Conservation (phyloP, 306 rosid species). For the Senna siamea region DNA sequence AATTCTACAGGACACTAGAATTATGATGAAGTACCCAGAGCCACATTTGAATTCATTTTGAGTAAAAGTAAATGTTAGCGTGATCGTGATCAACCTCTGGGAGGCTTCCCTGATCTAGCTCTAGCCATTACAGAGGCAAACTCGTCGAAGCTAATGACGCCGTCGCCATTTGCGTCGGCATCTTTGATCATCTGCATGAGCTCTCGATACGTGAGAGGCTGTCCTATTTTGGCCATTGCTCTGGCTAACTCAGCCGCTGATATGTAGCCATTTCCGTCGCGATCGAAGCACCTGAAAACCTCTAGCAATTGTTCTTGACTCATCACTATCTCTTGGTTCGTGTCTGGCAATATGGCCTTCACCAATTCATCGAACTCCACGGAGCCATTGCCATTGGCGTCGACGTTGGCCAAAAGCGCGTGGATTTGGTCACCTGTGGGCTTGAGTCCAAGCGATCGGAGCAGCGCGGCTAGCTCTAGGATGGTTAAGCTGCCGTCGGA, state of each 20-base stretch:
- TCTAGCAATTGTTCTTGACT: constrained; percentile 66
- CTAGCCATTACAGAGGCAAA: constrained; percentile 72
- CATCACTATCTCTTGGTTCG: constrained; percentile 52
- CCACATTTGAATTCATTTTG: too few species aligned
- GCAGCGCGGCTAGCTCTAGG: constrained; percentile 83
- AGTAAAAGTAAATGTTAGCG: too few species aligned
- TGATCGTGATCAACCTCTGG: too few species aligned
- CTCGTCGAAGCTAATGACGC: constrained; percentile 77
- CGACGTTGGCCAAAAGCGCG: constrained; percentile 58
- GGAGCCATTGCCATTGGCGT: constrained; percentile 70
- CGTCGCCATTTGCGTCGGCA: constrained; percentile 82
- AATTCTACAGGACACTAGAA: too few species aligned
- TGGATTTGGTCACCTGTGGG: constrained; percentile 76
- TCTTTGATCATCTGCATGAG: constrained; percentile 84
- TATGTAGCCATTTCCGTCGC: constrained; percentile 76
- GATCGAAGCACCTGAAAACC: constrained; percentile 74
- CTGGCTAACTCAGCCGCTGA: constrained; percentile 79
- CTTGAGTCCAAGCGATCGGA: constrained; percentile 74
- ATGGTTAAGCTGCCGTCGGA: constrained; percentile 85
- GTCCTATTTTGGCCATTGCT: constrained; percentile 91
- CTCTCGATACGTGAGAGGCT: constrained; percentile 71
- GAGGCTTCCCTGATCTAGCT: constrained; percentile 50
- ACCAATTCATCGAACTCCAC: constrained; percentile 90
- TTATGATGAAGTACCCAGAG: too few species aligned
- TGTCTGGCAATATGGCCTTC: constrained; percentile 58